Base-by-base conservation (phyloP, 805 yeast genomes). In the Saturnispora dispora region DNA sequence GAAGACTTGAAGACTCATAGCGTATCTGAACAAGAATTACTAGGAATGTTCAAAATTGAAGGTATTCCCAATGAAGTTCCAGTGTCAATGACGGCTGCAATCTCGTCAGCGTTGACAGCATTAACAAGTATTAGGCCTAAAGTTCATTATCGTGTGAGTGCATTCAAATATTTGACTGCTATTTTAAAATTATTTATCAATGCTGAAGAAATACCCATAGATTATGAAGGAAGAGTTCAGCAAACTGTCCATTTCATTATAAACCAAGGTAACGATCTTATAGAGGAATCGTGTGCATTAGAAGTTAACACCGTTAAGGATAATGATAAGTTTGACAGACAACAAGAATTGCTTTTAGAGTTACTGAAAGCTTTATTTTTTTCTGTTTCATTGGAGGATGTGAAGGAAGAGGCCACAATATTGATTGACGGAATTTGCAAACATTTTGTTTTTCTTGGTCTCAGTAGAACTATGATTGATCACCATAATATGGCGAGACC, bases 51-150 rank as follows among this genome's bases (percentile, higher is more conserved):
- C 63, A 73, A 74, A 45, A 77, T 91, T 39, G 82, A 86, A 55
- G 96, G 96, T 1, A 65, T 88, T 46, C 63, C 71, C 0, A 72
- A 70, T 3, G 75, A 77, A 47, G 78, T 85, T 3, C 83, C 90
- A 1, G 73, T 93, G 30, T 82, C 93, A 0, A 73, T 93, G 25
- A 84, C 96, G 0, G 85, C 96, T 0, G 96, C 93, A 27, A 73
- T 91, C 5, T 76, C 79, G 37, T 78, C 91, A 3, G 96, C 97
- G 0, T 71, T 90, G 39, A 78, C 78, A 23, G 75, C 91, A 9
- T 66, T 93, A 48, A 85, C 84, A 52, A 90, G 88, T 60, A 78
- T 79, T 7, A 64, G 82, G 46, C 71, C 75, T 51, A 76, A 83
- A 55, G 64, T 73, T 6, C 86, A 83, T 56, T 88, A 88, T 63